phyloP scores from a whole-genome alignment of 1,284 basidiomycete genomes.

The Wolfiporia cocos region DNA sequence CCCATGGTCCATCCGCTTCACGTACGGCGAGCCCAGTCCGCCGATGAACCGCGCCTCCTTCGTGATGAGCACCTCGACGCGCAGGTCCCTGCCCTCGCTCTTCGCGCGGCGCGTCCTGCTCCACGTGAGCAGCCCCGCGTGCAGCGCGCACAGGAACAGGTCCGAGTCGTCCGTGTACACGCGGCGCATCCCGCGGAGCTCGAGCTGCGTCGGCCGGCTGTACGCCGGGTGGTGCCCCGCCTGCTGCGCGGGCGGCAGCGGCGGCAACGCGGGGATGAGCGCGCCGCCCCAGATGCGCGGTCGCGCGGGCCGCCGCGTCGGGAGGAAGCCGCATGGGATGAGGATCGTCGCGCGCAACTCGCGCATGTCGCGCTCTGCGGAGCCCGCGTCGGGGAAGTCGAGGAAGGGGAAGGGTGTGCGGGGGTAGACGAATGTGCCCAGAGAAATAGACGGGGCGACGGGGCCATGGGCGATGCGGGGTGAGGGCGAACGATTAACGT shows the following conservation, averaged over 20 bases:
- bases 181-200: conserved; percentile 29
- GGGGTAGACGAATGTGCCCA: conserved; percentile 53
- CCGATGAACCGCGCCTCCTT: conserved; percentile 39
- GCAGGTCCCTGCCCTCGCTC: conserved; percentile 45
- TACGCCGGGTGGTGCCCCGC: conserved; percentile 12
- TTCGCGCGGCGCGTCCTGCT: conserved; percentile 44
- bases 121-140: conserved; percentile 62
- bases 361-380: conserved; percentile 24
- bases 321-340: conserved; percentile 54
- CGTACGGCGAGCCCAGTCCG: conserved; percentile 22
- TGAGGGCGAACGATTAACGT: conserved; percentile 1
- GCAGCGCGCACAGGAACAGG: conserved; percentile 68
- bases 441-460: conserved; percentile 33
- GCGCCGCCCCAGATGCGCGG: conserved; percentile 68
- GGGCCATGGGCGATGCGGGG: conserved; percentile 14
- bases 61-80: conserved; percentile 43
- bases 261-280: conserved; percentile 32
- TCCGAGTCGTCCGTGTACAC: conserved; percentile 75
- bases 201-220: conserved; percentile 18
- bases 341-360: conserved; percentile 58
- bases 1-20: conserved; percentile 13
- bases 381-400: conserved; percentile 25
- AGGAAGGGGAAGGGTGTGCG: conserved; percentile 35
- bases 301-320: conserved; percentile 39
- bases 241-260: conserved; percentile 20